A percentile compares a stretch with the other conserved stretches of the same genome.
Conservation (phyloP, 352 stramenopile genomes). For the Albugo laibachii region DNA sequence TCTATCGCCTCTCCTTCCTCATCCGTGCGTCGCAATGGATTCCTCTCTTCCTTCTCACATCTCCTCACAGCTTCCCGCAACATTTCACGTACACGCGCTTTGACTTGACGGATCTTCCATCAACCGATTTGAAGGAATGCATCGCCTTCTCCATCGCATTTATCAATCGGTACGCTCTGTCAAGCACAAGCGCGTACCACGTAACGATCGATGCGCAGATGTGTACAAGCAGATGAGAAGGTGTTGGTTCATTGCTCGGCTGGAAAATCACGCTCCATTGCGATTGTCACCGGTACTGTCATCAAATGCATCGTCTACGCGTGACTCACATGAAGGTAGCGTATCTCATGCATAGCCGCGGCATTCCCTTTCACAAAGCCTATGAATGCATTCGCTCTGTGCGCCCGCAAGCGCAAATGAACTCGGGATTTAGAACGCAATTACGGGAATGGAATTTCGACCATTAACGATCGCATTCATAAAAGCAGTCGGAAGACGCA, state of each 20-base stretch:
- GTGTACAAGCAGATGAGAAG: constrained; percentile 10
- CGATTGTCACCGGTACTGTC: constrained; percentile 14
- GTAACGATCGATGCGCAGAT: too few relatives aligned
- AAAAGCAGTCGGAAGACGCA: too few relatives aligned
- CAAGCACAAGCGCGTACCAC: too few relatives aligned
- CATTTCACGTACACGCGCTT: constrained; percentile 34
- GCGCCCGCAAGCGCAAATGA: constrained; percentile 38
- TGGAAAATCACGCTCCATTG: constrained; percentile 39
- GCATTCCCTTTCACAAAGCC: constrained; percentile 18
- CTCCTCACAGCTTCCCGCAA: constrained; percentile 16
- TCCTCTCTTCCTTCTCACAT: too few relatives aligned
- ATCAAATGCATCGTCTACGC: too few relatives aligned
- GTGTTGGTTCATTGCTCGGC: constrained; percentile 66
- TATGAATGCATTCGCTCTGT: constrained; percentile 18
- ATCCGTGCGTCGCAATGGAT: constrained; percentile 12
- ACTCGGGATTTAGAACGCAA: constrained; percentile 54
- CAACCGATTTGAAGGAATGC: constrained; percentile 15
- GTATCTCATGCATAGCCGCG: constrained; percentile 24
- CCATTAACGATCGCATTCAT: too few relatives aligned
- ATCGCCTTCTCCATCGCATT: constrained; percentile 32
- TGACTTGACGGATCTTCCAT: constrained; percentile 21
- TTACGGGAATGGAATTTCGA: too few relatives aligned
- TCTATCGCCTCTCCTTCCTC: constrained; percentile 19
- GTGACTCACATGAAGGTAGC: constrained; percentile 9
- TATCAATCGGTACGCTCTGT: constrained; percentile 22